Evolutionary conservation across 495 filamentous ascomycete genomes (phyloP).

Genomic region (Penicillium silybi): DNA sequence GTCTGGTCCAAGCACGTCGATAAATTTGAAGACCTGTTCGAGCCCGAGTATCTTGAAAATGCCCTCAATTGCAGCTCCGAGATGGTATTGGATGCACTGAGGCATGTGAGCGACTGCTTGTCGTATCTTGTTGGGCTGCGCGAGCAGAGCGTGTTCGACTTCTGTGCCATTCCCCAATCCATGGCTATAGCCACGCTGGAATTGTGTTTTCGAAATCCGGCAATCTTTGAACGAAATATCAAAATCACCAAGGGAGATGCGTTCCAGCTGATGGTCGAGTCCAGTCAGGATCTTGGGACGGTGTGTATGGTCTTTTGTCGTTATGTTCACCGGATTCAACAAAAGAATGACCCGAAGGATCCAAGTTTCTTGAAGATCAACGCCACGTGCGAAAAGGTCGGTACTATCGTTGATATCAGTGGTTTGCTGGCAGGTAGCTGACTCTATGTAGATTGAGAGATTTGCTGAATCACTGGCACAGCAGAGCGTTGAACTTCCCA

Average conservation of each 20-base stretch:
- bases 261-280: neutral
- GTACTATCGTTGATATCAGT: neutral
- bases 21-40: constrained; percentile 75
- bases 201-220: neutral
- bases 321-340: neutral
- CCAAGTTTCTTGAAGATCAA: neutral
- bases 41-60: constrained; percentile 39
- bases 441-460: neutral
- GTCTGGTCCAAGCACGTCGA: constrained; percentile 84
- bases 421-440: neutral
- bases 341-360: neutral
- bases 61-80: neutral
- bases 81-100: neutral
- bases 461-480: neutral
- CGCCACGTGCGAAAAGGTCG: neutral
- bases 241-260: neutral
- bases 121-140: constrained; percentile 41
- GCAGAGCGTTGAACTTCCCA: neutral
- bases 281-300: neutral
- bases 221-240: neutral
- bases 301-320: neutral
- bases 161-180: constrained; percentile 65
- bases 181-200: neutral
- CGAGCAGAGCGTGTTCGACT: constrained; percentile 91
- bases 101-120: constrained; percentile 54